phyloP scores from a whole-genome alignment of 2,329 filamentous ascomycete genomes.

The Hyphodiscus sp. region DNA sequence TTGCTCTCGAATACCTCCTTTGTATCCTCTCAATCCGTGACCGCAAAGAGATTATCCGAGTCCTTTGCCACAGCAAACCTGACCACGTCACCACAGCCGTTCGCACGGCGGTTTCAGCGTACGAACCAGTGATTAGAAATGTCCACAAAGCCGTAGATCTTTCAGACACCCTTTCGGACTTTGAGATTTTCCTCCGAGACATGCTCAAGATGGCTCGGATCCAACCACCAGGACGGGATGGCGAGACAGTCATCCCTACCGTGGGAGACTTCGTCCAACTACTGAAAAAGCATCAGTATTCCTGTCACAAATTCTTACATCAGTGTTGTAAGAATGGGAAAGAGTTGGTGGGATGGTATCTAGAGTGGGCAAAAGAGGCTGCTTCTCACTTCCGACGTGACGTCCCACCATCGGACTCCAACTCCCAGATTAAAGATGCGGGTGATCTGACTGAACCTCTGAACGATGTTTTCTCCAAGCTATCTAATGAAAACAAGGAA shows the following conservation, averaged over 20 bases:
- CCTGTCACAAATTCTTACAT: slow-evolving; percentile 65
- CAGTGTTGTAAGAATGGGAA: slow-evolving; percentile 59
- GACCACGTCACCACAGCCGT: slow-evolving; percentile 67
- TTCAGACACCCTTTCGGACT: slow-evolving; percentile 58
- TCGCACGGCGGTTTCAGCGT: slow-evolving; percentile 57
- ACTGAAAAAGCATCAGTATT: slow-evolving; percentile 55
- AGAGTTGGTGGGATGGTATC: slow-evolving; percentile 31
- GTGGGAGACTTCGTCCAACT: slow-evolving; percentile 68
- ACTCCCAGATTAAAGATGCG: not conserved
- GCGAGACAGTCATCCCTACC: slow-evolving; percentile 39
- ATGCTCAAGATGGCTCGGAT: slow-evolving; percentile 48
- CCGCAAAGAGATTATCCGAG: slow-evolving; percentile 61
- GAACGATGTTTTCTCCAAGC: slow-evolving; percentile 18
- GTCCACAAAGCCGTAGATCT: slow-evolving; percentile 69
- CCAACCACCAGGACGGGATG: slow-evolving; percentile 15
- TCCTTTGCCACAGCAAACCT: slow-evolving; percentile 61
- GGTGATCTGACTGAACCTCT: slow-evolving; percentile 9
- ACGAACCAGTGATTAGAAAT: slow-evolving; percentile 67
- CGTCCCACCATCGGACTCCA: not conserved
- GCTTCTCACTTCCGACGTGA: slow-evolving; percentile 8
- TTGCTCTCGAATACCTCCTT: slow-evolving; percentile 63
- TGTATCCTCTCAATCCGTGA: slow-evolving; percentile 67
- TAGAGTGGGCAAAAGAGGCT: slow-evolving; percentile 12
- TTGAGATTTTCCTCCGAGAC: slow-evolving; percentile 64
- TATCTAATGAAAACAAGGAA: slow-evolving; percentile 41